phyloP scores from a whole-genome alignment of 345 rosid species.

The Pelargonium nanum region DNA sequence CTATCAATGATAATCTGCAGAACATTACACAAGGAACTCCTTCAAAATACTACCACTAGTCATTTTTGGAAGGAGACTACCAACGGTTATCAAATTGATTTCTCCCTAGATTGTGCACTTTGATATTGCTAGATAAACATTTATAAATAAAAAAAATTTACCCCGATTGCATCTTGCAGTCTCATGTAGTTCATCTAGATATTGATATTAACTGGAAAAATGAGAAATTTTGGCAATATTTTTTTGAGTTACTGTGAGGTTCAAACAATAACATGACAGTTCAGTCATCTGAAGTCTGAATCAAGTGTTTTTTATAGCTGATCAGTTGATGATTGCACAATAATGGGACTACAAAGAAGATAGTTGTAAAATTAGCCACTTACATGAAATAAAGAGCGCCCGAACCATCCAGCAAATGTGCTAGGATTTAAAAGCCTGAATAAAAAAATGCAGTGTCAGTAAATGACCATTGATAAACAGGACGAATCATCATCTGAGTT shows the following conservation, averaged over 20 bases:
- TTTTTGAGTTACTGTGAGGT: background rate
- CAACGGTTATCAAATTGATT: background rate
- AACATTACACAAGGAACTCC: background rate
- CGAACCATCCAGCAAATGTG: slow-evolving; percentile 99
- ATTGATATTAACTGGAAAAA: background rate
- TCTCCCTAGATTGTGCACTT: background rate
- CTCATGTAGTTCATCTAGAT: background rate
- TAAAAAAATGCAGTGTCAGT: slow-evolving; percentile 8
- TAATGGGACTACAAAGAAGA: slow-evolving; percentile 14
- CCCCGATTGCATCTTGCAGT: background rate
- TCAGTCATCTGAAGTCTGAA: background rate
- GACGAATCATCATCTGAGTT: background rate
- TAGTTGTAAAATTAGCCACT: slow-evolving; percentile 66
- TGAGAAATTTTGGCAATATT: background rate
- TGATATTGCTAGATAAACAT: background rate
- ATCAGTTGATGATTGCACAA: background rate
- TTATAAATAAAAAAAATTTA: too few species aligned
- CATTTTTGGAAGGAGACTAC: background rate
- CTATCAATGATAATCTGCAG: background rate
- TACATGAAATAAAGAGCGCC: slow-evolving; percentile 42
- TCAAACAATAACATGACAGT: background rate
- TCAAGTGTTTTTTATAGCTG: background rate
- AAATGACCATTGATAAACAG: background rate
- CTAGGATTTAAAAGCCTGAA: slow-evolving; percentile 96
- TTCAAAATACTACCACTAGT: background rate